A percentile compares a stretch with the other conserved stretches of the same genome.
phyloP scores from a whole-genome alignment of 257 asterid species.

The Ligustrum vulgare region DNA sequence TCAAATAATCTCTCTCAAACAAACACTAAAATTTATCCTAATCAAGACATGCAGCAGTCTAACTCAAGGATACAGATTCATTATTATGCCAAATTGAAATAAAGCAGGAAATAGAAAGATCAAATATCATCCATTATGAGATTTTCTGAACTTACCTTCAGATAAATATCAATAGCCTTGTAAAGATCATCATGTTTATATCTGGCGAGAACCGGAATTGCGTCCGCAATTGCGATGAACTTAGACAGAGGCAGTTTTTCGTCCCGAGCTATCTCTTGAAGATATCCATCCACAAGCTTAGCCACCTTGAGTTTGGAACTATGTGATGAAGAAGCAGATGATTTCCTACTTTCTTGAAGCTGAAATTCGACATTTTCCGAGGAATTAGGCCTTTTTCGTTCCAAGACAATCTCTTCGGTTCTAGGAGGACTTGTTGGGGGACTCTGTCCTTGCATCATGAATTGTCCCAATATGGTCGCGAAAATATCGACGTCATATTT shows the following conservation, averaged over 20 bases:
- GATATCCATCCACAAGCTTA: slow-evolving; percentile 73
- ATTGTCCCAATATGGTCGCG: slow-evolving; percentile 55
- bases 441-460: slow-evolving; percentile 69
- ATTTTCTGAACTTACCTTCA: slow-evolving; percentile 52
- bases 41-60: background rate
- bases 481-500: slow-evolving; percentile 65
- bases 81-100: background rate
- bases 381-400: slow-evolving; percentile 74
- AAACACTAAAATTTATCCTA: no score
- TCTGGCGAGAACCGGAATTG: slow-evolving; percentile 73
- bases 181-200: slow-evolving; percentile 83
- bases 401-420: slow-evolving; percentile 34
- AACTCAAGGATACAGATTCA: background rate
- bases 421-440: slow-evolving; percentile 79
- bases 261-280: slow-evolving; percentile 67
- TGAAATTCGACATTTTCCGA: slow-evolving; percentile 63
- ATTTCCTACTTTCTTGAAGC: slow-evolving; percentile 73
- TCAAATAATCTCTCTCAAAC: no score
- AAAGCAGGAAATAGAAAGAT: background rate
- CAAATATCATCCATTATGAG: background rate
- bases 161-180: slow-evolving; percentile 78
- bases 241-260: slow-evolving; percentile 50
- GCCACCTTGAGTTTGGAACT: slow-evolving; percentile 75
- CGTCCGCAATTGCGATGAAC: slow-evolving; percentile 66
- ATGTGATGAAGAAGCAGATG: slow-evolving; percentile 79